These are phyloP conservation scores for Solanum chilense DNA, from an alignment of 257 asterid species.

Conservation along the genomic window DNA sequence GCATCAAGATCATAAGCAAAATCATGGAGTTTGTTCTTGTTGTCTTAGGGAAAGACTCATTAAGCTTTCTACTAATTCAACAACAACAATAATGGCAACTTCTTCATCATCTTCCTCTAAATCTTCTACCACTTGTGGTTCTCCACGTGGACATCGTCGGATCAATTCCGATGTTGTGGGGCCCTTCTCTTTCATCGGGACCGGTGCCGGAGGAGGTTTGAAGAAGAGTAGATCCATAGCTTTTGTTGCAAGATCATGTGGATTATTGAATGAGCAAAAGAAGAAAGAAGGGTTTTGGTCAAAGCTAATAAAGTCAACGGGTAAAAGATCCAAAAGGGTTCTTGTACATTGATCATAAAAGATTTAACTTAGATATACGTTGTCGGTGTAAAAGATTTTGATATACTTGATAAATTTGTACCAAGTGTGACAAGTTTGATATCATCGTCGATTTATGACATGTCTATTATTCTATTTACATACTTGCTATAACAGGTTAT, in stretches of 20 bases:
- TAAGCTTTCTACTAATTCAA: slow-evolving; percentile 7
- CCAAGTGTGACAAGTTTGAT: background rate
- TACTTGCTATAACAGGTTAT: background rate
- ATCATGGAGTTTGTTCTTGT: slow-evolving; percentile 53
- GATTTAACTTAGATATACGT: background rate
- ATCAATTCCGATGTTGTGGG: slow-evolving; percentile 27
- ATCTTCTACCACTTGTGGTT: slow-evolving; percentile 19
- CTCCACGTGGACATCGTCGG: slow-evolving; percentile 31
- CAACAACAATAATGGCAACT: background rate
- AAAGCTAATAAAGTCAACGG: slow-evolving; percentile 16
- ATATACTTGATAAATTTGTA: background rate
- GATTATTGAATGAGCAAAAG: background rate
- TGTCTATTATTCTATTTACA: background rate
- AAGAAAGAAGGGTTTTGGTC: slow-evolving; percentile 66
- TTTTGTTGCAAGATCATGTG: slow-evolving; percentile 17
- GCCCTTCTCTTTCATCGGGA: slow-evolving; percentile 5
- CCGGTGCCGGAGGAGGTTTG: background rate
- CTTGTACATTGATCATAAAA: background rate
- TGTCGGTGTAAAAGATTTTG: background rate
- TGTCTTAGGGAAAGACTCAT: slow-evolving; percentile 47
- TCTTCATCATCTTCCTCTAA: slow-evolving; percentile 8
- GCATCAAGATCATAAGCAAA: slow-evolving; percentile 43
- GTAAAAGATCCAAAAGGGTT: slow-evolving; percentile 7
- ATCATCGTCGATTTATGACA: background rate
- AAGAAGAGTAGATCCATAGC: slow-evolving; percentile 52